phyloP scores from a whole-genome alignment of 1,284 basidiomycete species.

The Ustilago shanxiensis region DNA sequence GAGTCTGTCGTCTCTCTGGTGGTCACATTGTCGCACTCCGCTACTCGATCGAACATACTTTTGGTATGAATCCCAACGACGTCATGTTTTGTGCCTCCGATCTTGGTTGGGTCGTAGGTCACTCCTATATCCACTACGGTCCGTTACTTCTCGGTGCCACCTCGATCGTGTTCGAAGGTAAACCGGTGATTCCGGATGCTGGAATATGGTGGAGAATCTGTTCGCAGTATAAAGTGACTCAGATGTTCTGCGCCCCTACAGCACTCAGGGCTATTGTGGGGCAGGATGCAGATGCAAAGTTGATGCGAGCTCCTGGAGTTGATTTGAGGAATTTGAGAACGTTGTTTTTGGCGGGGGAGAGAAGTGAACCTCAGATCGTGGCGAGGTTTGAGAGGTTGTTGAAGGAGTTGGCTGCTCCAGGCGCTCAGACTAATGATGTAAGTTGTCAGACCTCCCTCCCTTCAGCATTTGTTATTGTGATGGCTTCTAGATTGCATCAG shows the following conservation, averaged over 20 bases:
- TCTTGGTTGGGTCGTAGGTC: conserved; percentile 59
- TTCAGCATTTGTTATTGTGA: not conserved
- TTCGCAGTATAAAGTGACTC: conserved; percentile 53
- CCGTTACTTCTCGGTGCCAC: conserved; percentile 63
- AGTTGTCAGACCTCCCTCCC: not conserved
- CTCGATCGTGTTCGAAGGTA: conserved; percentile 66
- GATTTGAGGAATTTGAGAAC: conserved; percentile 55
- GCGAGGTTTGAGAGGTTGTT: conserved; percentile 51
- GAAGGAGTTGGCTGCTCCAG: conserved; percentile 59
- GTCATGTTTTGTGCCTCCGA: conserved; percentile 57
- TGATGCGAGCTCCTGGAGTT: conserved; percentile 59
- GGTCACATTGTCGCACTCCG: conserved; percentile 62
- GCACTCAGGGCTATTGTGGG: conserved; percentile 64
- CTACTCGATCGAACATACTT: conserved; percentile 64
- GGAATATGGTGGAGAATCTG: conserved; percentile 64
- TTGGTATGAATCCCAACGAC: conserved; percentile 55
- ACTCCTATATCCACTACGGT: conserved; percentile 61
- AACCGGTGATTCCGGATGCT: conserved; percentile 67
- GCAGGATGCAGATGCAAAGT: conserved; percentile 55
- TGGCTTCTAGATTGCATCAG: too few relatives aligned
- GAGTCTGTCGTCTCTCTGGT: conserved; percentile 59
- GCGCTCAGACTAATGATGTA: conserved; percentile 60
- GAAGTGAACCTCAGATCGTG: conserved; percentile 64
- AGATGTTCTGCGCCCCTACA: conserved; percentile 62
- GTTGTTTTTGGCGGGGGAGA: conserved; percentile 66